phyloP scores from a whole-genome alignment of 2,329 filamentous ascomycete genomes.

The Colletotrichum sp. region DNA sequence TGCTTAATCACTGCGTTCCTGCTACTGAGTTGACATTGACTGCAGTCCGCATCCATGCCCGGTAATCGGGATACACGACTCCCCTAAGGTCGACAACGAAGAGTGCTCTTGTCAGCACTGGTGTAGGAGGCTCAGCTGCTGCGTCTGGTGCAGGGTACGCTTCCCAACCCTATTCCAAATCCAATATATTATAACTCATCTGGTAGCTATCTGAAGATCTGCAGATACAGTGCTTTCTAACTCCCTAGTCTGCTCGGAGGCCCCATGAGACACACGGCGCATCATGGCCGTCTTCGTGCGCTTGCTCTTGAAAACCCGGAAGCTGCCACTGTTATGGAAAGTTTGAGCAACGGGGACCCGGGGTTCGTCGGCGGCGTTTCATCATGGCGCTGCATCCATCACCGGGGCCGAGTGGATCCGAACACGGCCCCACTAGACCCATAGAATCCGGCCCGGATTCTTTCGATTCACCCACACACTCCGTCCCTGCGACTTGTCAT shows the following conservation, averaged over 20 bases:
- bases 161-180: too few relatives aligned
- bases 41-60: too few relatives aligned
- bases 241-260: too few relatives aligned
- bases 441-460: background rate
- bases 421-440: background rate
- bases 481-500: background rate
- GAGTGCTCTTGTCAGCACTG: too few relatives aligned
- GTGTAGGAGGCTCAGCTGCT: too few relatives aligned
- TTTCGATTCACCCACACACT: background rate
- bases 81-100: too few relatives aligned
- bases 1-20: too few relatives aligned
- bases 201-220: too few relatives aligned
- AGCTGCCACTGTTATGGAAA: background rate
- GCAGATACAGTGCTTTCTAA: background rate
- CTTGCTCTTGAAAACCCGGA: background rate
- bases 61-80: too few relatives aligned
- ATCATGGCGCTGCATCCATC: background rate
- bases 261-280: background rate
- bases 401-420: background rate
- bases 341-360: background rate
- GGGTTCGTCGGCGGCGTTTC: background rate
- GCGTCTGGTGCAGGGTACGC: too few relatives aligned
- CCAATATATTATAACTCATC: too few relatives aligned
- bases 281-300: background rate
- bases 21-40: too few relatives aligned